Evolutionary conservation across 306 rosid genomes (phyloP), one percentile per base, ranked within the genome.

Genomic region (Purshia tridentata): DNA sequence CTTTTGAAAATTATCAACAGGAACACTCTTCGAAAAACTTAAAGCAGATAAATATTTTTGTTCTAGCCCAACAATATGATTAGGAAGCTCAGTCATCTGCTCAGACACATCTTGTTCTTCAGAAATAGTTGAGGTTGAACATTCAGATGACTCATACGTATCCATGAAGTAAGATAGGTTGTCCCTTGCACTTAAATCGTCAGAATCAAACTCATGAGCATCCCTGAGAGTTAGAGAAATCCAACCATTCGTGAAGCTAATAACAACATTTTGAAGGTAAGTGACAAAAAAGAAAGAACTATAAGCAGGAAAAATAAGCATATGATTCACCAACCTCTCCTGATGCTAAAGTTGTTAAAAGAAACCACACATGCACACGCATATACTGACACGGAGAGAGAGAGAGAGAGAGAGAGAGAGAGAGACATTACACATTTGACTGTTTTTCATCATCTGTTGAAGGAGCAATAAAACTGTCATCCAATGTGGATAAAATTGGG

Each of bases 51-150:
- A 74, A 76, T 84, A 86, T 35, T 73, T 71, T 73, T 78, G 78
- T 46, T 85, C 84, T 49, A 79, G 77, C 76, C 72, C 82, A 57
- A 50, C 56, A 64, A 48, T 65, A 69, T 73, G 78, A 85, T 68
- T 74, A 23, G 87, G 78, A 86, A 83, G 81, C 51, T 65, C 78
- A 44, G 59, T 69, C 77, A 53, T 78, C 78, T 74, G 80, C 74
- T 91, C 83, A 23, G 77, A 77, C 75, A 83, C 88, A 65, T 75
- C 60, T 80, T 84, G 82, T 74, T 85, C 96, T 79, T 84, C 96
- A 65, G 82, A 71, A 72, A 86, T 77, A 77, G 65, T 60, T 67
- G 83, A 80, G 73, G 83, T 84, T 58, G 86, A 85, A 82, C 82
- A 85, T 69, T 86, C 96, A 71, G 95, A 86, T 64, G 85, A 81